A percentile compares a stretch with the other conserved stretches of the same genome.
Evolutionary conservation across 139 green algal genomes (phyloP).

Genomic region (Chlamydomonas sp.): DNA sequence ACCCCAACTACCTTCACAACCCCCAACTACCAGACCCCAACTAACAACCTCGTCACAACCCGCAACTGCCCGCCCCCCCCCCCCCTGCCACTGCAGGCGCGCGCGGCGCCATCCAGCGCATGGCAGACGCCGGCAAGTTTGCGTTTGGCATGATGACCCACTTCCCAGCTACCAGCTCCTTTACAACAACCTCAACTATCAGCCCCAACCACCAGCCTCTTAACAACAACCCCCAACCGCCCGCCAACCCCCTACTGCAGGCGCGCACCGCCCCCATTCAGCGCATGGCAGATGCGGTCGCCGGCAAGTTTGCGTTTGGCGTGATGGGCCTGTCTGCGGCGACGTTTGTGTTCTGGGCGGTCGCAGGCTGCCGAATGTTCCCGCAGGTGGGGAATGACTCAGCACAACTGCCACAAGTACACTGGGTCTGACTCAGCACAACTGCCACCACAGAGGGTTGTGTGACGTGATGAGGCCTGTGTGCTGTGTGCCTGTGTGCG

Average conservation of each 20-base stretch:
- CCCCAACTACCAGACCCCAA: too few relatives aligned
- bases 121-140: too few relatives aligned
- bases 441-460: too few relatives aligned
- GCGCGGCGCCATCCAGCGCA: not conserved
- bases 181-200: not conserved
- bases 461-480: not conserved
- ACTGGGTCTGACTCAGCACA: too few relatives aligned
- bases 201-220: constrained; percentile 1
- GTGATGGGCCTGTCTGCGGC: constrained; percentile 68
- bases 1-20: too few relatives aligned
- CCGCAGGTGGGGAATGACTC: constrained; percentile 42
- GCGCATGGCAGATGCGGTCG: constrained; percentile 69
- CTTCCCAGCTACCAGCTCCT: not conserved
- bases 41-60: too few relatives aligned
- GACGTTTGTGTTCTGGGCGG: constrained; percentile 75
- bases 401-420: not conserved
- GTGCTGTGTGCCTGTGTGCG: not conserved
- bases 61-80: too few relatives aligned
- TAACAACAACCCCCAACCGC: not conserved
- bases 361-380: constrained; percentile 53
- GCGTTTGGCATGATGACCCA: too few relatives aligned
- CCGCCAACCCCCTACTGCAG: constrained; percentile 9
- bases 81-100: not conserved
- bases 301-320: constrained; percentile 70
- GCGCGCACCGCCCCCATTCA: constrained; percentile 74